Base-by-base conservation (phyloP, 2,329 filamentous ascomycete species). In the Seiridium unicorne region DNA sequence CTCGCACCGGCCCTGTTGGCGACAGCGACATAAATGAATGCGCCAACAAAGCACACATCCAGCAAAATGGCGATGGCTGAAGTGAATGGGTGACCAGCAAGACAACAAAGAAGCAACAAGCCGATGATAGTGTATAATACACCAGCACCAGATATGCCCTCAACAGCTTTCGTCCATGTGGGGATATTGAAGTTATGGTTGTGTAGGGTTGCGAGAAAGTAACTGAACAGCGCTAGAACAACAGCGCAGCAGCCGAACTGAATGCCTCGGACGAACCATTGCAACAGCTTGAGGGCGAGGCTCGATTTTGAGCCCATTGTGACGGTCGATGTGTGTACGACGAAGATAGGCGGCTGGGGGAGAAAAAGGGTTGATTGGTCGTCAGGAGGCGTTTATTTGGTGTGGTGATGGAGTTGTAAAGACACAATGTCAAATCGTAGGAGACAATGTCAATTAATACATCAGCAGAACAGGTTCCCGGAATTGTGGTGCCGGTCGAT, bases 11-110 rank as follows among this genome's bases (percentile, higher is more conserved):
- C 76, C 44, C 89, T 84, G 61, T 91, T 93, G 63, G 91, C 81
- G 54, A 89, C 80, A 1, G 93, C 92, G 61, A 97, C 85, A 70
- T 93, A 96, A 70, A 96, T 85, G 79, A 95, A 95, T 61, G 81
- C 86, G 46, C 84, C 91, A 57, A 86, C 77, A 74, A 97, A 96
- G 68, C 84, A 84, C 57, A 95, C 68, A 70, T 97, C 92, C 53
- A 97, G 80, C 32, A 93, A 62, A 63, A 96, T 85, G 64, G 85
- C 90, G 58, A 95, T 64, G 69, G 89, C 81, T 3, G 90, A 90
- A 61, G 93, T 89, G 73, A 94, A 80, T 4, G 83, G 80, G 62
- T 90, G 83, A 35, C 92, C 92, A 42, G 90, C 92, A 5, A 96
- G 77, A 71, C 86, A 95, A 79, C 91, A 92, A 7, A 94, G 88